Base-by-base conservation (phyloP, 2,329 filamentous ascomycete genomes). In the Aotearoamyces nothofagi region DNA sequence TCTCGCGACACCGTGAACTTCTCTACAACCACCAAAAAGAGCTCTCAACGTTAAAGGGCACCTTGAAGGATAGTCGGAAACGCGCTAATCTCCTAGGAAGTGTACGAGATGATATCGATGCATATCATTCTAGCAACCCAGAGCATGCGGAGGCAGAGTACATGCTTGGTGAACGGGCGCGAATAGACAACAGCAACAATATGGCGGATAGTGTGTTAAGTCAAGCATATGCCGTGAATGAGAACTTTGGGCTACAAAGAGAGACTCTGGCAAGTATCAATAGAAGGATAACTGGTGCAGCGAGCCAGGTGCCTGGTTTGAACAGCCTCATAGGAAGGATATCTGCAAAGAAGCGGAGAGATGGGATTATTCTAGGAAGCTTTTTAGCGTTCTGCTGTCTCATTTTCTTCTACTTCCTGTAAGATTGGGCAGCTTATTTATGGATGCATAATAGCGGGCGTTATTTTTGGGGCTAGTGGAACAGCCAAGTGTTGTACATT, bases 151-250 rank as follows among this genome's bases (percentile, higher is more conserved):
- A 96, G 57, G 83, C 83, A 26, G 87, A 98, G 36, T 98, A 96
- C 60, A 94, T 98, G 86, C 67, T 98, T 15, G 78, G 81, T 44
- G 90, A 98, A 64, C 69, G 90, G 29, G 61, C 64, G 37, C 70
- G 80, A 39, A 72, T 98, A 47, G 90, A 98, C 49, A 78, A 83
- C 50, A 92, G 81, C 46, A 79, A 96, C 55, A 78, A 72, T 42
- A 75, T 92, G 62, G 78, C 83, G 26, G 90, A 98, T 52, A 79
- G 71, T 37, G 84, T 98, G 17, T 63, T 98, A 34, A 86, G 78
- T 49, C 90, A 96, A 60, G 90, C 90, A 5, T 98, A 98, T 56
- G 86, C 87, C 8, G 83, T 96, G 30, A 92, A 93, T 50, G 84
- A 96, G 57, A 86, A 66, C 52, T 96, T 98, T 51, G 65, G 69